phyloP scores from a whole-genome alignment of 495 filamentous ascomycete species.

The Venustampulla echinocandica region DNA sequence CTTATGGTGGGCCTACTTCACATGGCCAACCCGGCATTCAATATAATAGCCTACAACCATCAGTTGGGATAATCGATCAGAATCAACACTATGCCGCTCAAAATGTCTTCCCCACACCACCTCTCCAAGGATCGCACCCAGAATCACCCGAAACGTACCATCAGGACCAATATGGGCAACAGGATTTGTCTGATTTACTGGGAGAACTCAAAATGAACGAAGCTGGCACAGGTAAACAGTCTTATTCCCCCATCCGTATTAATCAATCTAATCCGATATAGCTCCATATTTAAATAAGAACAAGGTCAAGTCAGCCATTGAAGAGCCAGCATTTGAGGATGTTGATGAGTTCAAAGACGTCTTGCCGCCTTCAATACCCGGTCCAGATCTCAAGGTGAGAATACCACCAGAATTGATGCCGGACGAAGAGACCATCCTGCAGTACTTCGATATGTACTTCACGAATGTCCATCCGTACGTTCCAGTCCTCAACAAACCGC shows the following conservation, averaged over 20 bases:
- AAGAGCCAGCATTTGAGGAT: slow-evolving; percentile 72
- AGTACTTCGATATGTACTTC: slow-evolving; percentile 92
- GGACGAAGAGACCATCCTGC: slow-evolving; percentile 67
- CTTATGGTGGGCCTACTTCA: slow-evolving; percentile 36
- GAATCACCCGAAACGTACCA: slow-evolving; percentile 43
- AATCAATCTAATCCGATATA: slow-evolving; percentile 25
- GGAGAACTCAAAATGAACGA: slow-evolving; percentile 85
- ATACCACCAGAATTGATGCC: slow-evolving; percentile 96
- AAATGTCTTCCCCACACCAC: slow-evolving; percentile 44
- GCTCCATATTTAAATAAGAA: slow-evolving; percentile 80
- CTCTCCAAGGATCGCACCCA: slow-evolving; percentile 31
- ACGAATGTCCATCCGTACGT: slow-evolving; percentile 89
- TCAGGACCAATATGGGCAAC: slow-evolving; percentile 57
- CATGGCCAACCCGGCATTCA: slow-evolving; percentile 36
- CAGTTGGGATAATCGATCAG: slow-evolving; percentile 41
- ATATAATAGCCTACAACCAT: slow-evolving; percentile 37
- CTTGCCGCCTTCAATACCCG: slow-evolving; percentile 56
- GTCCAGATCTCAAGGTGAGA: slow-evolving; percentile 65
- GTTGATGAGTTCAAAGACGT: slow-evolving; percentile 52
- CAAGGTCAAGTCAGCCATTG: slow-evolving; percentile 49
- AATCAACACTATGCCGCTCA: slow-evolving; percentile 30
- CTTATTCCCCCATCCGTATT: not conserved
- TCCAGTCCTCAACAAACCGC: slow-evolving; percentile 78
- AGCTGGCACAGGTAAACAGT: slow-evolving; percentile 68
- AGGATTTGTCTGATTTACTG: slow-evolving; percentile 69